Base-by-base conservation (phyloP, 2,329 filamentous ascomycete genomes). In the Xylaria hypoxylon region DNA sequence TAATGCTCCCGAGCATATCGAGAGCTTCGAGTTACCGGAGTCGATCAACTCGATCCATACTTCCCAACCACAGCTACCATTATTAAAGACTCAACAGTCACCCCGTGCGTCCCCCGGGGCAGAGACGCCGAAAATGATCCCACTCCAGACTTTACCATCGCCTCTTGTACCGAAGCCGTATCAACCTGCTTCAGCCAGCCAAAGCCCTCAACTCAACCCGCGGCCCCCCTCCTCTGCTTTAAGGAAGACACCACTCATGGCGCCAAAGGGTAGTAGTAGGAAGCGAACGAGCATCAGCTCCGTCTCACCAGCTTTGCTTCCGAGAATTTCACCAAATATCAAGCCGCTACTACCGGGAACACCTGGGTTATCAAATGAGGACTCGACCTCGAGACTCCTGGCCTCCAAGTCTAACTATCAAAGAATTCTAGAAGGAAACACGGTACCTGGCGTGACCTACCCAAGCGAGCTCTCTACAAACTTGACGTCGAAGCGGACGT, bases 331-430 rank as follows among this genome's bases (percentile, higher is more conserved):
- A 28, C 96, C 95, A 2, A 97, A 89, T 77, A 97, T 99, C 78
- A 97, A 97, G 77, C 95, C 96, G 10, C 80, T 97, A 24, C 85
- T 97, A 52, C 93, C 94, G 22, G 90, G 81, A 28, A 78, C 79
- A 0, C 75, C 82, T 3, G 84, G 84, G 2, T 80, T 84, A 63
- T 83, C 86, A 1, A 83, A 83, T 4, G 87, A 89, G 70, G 86
- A 89, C 71, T 85, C 87, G 1, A 85, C 88, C 0, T 90, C 87
- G n/a, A 86, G 93, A 31, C 86, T 98, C 50, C 85, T 99, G 31
- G 92, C 94, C 40, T 93, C 92, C 17, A 98, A 98, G 78, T 98
- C 95, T 1, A 99, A 99, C 76, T 99, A 99, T 75, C 95, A 98
- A 75, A 97, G 97, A 74, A 96, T 99, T 42, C 82, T 99, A 11